Evolutionary conservation across 73 alveolate species (phyloP), one percentile per base, ranked within the genome.

Genomic region (Durusdinium trenchii): DNA sequence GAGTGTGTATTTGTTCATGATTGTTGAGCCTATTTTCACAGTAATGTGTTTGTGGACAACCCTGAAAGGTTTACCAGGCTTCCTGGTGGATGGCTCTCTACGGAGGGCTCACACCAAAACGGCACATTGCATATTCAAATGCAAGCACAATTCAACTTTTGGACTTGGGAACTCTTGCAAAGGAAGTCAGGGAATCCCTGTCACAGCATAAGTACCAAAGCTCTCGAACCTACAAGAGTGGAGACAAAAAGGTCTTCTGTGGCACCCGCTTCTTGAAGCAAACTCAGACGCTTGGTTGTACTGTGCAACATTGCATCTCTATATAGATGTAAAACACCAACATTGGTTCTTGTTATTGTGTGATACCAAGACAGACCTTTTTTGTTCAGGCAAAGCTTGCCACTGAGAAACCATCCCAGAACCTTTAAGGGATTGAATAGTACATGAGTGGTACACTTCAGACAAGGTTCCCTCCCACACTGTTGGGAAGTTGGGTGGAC

Each of bases 1-100:
- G n/a, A n/a, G n/a, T n/a, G n/a, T n/a, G n/a, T n/a, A n/a, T n/a
- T n/a, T n/a, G n/a, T n/a, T n/a, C n/a, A n/a, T n/a, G n/a, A n/a
- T n/a, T n/a, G n/a, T n/a, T n/a, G n/a, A n/a, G n/a, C n/a, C n/a
- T n/a, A n/a, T n/a, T n/a, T n/a, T n/a, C n/a, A n/a, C n/a, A n/a
- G n/a, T 10, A 42, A 3, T 7, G 36, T 76, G 47, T 43, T 38
- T 76, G 36, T 6, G 2, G 60, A 54, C 61, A 18, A 43, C 61
- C 61, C 61, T 28, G 36, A 10, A 5, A 76, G 87, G 60, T 76
- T 2, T 76, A 20, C 20, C 51, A 76, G 20, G 57, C 87, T 47
- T 40, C 43, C 6, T 76, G 87, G 87, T 76, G 87, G 87, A 76
- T 76, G 87, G 87, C 43, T 3, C 14, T 18, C 14, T 76, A 76